Evolutionary conservation across 257 asterid genomes (phyloP).

Genomic region (Plantago major): DNA sequence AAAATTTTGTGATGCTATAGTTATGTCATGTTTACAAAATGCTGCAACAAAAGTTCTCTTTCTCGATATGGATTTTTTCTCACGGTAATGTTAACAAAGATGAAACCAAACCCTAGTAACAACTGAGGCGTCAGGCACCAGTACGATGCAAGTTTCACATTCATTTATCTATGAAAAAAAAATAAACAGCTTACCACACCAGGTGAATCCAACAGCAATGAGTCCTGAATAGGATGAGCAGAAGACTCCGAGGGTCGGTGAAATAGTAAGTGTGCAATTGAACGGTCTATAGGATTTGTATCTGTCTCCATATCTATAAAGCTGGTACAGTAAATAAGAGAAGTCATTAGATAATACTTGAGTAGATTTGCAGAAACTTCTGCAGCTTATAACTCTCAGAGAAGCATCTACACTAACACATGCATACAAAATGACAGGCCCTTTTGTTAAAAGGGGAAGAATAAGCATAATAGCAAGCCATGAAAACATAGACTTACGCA

Average conservation of each 20-base stretch:
- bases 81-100: not conserved
- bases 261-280: conserved; percentile 78
- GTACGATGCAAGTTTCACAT: no score
- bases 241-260: conserved; percentile 58
- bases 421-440: not conserved
- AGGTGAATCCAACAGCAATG: conserved; percentile 31
- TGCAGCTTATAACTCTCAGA: not conserved
- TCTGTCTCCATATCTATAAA: conserved; percentile 67
- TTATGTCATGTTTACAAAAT: not conserved
- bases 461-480: not conserved
- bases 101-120: not conserved
- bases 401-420: not conserved
- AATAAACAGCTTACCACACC: conserved; percentile 30
- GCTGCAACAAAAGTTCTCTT: not conserved
- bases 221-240: conserved; percentile 24
- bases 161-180: not conserved
- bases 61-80: not conserved
- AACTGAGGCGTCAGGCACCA: no score
- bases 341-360: conserved; percentile 5
- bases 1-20: not conserved
- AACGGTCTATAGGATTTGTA: conserved; percentile 85
- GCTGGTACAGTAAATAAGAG: conserved; percentile 37
- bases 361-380: not conserved
- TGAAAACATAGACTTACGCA: conserved; percentile 22
- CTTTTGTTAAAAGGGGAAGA: not conserved